A percentile compares a stretch with the other conserved stretches of the same genome.
Conservation (phyloP, 2,329 filamentous ascomycete genomes). For the Arthrobotrys musiformis region DNA sequence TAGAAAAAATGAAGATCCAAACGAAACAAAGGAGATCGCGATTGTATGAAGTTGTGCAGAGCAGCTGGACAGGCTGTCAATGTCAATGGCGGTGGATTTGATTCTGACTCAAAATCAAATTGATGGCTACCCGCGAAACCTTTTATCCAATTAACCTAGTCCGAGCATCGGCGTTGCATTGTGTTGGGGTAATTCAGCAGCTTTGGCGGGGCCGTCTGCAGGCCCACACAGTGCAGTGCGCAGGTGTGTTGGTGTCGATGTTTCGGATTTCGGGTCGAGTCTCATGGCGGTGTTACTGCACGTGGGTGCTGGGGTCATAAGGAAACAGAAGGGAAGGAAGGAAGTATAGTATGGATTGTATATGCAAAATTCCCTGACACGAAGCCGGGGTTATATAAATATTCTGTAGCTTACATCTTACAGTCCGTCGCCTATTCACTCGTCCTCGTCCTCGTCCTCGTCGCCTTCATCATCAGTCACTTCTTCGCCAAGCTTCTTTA, state of each 20-base stretch:
- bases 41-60: not conserved
- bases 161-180: constrained; percentile 46
- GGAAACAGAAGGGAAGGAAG: no score
- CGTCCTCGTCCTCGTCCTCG: constrained; percentile 66
- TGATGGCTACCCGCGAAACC: constrained; percentile 15
- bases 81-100: not conserved
- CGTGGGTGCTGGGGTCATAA: not conserved
- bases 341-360: not conserved
- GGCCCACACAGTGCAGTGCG: no score
- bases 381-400: not conserved
- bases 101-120: constrained; percentile 7
- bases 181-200: constrained; percentile 1
- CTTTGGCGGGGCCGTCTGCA: not conserved
- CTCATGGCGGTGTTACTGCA: not conserved
- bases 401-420: constrained; percentile 23
- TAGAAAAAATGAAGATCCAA: not conserved
- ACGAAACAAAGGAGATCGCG: not conserved
- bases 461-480: constrained; percentile 82
- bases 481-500: constrained; percentile 74
- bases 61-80: constrained; percentile 2
- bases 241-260: not conserved
- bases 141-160: constrained; percentile 46
- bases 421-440: not conserved
- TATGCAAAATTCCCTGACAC: constrained; percentile 6
- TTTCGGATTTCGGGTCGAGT: not conserved